Base-by-base conservation (phyloP, 768 basidiomycete genomes). In the Ephemerocybe angulata region DNA sequence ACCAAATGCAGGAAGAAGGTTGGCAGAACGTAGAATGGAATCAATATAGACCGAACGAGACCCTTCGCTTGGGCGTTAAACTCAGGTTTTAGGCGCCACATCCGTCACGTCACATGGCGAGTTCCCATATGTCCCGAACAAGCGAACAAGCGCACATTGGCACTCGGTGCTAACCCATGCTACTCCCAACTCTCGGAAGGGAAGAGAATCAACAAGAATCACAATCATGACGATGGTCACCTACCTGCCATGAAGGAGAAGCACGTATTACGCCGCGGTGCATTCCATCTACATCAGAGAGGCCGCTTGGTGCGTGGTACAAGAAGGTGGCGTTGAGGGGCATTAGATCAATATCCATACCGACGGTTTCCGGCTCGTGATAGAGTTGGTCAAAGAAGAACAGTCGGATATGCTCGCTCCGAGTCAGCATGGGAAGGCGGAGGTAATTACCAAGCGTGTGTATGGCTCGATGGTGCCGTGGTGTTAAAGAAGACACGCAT, bases 131-230 rank as follows among this genome's bases (percentile, higher is more conserved):
- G 47, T 54, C 2, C 55, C 33, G 28, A 63, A 68, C 72, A 70
- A 72, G 3, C 64, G 38, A 1, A 73, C 67, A 22, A 73, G 56
- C 2, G 72, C 67, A 50, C 70, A 72, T 3, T 62, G 59, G 22
- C 64, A 68, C 0, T 11, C 22, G 0, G 25, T 38, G 0, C 47
- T 28, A 0, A 72, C 59, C 1, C 64, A 59, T 1, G 54, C 71
- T 24, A 69, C 56, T 7, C 40, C 40, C 41, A 73, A 37, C 4
- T 70, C 69, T 11, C 44, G 35, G 55, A 70, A 67, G 0, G 59
- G 61, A 1, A 28, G 25, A 3, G 46, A 43, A 1, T 40, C 22
- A 29, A 61, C 52, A 19, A 29, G 67, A 59, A 6, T 64, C 63
- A 22, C 61, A 61, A 52, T 70, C 67, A 52, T 60, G 63, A 1